phyloP scores from a whole-genome alignment of 306 rosid species.

The Quercus mongolica region DNA sequence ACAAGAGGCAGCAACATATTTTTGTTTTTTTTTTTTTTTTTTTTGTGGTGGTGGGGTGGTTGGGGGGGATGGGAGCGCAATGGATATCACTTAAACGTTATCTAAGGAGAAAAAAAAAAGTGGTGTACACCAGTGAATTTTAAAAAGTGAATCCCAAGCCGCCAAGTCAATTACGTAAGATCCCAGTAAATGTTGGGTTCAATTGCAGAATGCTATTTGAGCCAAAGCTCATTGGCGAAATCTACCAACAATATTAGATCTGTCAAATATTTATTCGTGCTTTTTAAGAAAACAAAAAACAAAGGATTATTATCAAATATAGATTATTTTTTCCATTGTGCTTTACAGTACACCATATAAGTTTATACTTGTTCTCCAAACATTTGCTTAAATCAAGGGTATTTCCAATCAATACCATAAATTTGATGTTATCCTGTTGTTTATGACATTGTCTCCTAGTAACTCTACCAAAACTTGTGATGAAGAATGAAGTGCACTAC shows the following conservation, averaged over 20 bases:
- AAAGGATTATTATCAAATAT: too few species aligned
- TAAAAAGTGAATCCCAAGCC: background rate
- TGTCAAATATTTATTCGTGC: background rate
- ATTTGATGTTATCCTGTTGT: background rate
- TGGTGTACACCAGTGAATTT: too few species aligned
- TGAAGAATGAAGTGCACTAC: conserved; percentile 11
- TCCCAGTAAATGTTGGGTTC: background rate
- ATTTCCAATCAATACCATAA: conserved; percentile 11
- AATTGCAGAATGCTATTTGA: background rate
- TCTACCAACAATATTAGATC: background rate
- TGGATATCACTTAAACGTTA: too few species aligned
- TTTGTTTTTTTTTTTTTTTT: background rate
- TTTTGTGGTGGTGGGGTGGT: background rate
- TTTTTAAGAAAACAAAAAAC: too few species aligned
- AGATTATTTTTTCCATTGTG: background rate
- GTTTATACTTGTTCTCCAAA: background rate
- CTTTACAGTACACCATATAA: background rate
- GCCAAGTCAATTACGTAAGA: background rate
- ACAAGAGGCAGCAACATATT: background rate
- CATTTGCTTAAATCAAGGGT: conserved; percentile 16
- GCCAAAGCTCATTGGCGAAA: too few species aligned
- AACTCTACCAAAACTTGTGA: conserved; percentile 12
- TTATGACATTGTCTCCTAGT: conserved; percentile 1
- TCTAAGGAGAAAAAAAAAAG: too few species aligned
- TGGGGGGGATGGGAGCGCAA: too few species aligned